These are phyloP conservation scores for Suhomyces sp. DNA, from an alignment of 805 yeast species.

Conservation along the genomic window DNA sequence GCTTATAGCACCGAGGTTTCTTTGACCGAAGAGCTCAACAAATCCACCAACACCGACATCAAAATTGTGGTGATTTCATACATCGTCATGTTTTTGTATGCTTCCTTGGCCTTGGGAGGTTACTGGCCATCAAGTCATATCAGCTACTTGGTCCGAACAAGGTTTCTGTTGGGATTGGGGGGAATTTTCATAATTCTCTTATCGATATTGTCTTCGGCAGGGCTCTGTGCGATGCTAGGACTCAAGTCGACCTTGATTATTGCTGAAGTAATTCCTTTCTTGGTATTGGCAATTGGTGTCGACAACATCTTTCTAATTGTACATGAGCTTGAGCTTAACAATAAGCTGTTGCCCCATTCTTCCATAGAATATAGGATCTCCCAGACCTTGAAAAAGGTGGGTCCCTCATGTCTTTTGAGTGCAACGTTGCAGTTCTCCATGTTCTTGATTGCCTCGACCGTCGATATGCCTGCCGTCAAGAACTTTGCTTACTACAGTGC, in stretches of 20 bases:
- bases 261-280: conserved; percentile 94
- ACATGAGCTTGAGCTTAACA: conserved; percentile 66
- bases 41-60: conserved; percentile 76
- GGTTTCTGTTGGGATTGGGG: conserved; percentile 74
- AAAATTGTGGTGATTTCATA: conserved; percentile 72
- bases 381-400: conserved; percentile 65
- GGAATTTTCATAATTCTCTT: conserved; percentile 80
- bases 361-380: conserved; percentile 58
- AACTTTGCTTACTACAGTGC: conserved; percentile 92
- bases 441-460: conserved; percentile 73
- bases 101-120: conserved; percentile 75
- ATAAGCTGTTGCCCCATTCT: conserved; percentile 36
- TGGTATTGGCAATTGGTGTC: conserved; percentile 92
- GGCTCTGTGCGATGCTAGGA: conserved; percentile 72
- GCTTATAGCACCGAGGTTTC: conserved; percentile 83
- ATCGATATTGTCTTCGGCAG: conserved; percentile 81
- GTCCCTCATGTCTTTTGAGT: conserved; percentile 83
- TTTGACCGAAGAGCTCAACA: conserved; percentile 76
- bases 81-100: conserved; percentile 81
- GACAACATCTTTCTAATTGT: conserved; percentile 88
- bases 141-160: conserved; percentile 45
- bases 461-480: conserved; percentile 93
- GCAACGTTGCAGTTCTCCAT: conserved; percentile 76
- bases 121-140: conserved; percentile 33
- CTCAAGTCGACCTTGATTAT: conserved; percentile 85